phyloP scores from a whole-genome alignment of 2,329 filamentous ascomycete genomes.

The Cercospora berteroae region DNA sequence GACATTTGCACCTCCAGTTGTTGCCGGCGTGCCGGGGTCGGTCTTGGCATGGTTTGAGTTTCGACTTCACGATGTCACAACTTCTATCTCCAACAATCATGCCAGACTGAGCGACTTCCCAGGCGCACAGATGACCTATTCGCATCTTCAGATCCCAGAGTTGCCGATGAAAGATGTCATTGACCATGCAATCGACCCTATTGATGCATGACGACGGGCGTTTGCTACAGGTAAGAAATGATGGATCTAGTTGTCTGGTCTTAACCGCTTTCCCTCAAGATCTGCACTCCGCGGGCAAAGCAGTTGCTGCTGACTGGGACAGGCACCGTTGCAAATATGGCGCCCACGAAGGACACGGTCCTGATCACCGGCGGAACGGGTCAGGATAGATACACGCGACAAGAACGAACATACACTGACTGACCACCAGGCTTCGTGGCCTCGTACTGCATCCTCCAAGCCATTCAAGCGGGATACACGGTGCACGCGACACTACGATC shows the following conservation, averaged over 20 bases:
- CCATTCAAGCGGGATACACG: constrained; percentile 32
- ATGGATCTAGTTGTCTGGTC: background rate
- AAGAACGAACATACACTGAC: background rate
- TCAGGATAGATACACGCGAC: background rate
- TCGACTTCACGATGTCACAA: background rate
- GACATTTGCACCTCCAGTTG: no score
- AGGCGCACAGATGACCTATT: background rate
- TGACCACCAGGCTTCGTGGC: constrained; percentile 40
- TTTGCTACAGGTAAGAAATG: background rate
- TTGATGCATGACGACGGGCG: background rate
- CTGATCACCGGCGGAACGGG: constrained; percentile 52
- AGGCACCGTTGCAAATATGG: constrained; percentile 8
- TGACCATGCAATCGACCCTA: no score
- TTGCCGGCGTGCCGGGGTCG: no score
- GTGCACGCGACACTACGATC: constrained; percentile 36
- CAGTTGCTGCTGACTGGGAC: background rate
- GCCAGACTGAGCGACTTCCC: background rate
- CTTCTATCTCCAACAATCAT: background rate
- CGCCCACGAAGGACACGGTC: constrained; percentile 29
- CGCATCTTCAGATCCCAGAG: background rate
- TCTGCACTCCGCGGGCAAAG: background rate
- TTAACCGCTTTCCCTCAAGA: background rate
- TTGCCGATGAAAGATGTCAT: background rate
- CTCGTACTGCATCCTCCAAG: constrained; percentile 32
- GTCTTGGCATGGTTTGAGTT: background rate